Percentiles rank a stretch among this genome's conserved stretches.
phyloP scores from a whole-genome alignment of 495 filamentous ascomycete genomes.

The Neohortaea acidophila region DNA sequence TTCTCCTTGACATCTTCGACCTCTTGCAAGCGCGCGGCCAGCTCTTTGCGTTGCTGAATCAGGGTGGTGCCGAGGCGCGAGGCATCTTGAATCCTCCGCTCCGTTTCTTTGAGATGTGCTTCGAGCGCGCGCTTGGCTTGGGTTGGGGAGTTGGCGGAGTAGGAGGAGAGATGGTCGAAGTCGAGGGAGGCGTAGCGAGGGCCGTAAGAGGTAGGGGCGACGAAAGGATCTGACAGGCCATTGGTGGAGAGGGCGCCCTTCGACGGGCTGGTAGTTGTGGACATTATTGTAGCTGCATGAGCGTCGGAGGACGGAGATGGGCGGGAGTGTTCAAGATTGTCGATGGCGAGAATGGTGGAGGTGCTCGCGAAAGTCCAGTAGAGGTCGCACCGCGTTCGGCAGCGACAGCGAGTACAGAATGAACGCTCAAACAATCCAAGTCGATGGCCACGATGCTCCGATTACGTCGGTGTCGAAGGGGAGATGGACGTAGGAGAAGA shows the following conservation, averaged over 20 bases:
- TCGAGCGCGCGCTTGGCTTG: constrained; percentile 80
- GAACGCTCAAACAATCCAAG: too few species aligned
- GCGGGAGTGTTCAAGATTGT: too few species aligned
- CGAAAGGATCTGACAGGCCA: constrained; percentile 23
- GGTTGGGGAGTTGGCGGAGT: constrained; percentile 58
- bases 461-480: too few species aligned
- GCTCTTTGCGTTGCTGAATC: constrained; percentile 65
- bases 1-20: constrained; percentile 41
- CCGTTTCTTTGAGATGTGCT: constrained; percentile 80
- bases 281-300: constrained; percentile 17
- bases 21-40: constrained; percentile 55
- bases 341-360: too few species aligned
- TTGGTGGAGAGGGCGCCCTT: constrained; percentile 22
- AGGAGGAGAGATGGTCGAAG: constrained; percentile 60
- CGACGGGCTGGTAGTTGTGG: constrained; percentile 23
- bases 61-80: constrained; percentile 74
- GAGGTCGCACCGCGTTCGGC: too few species aligned
- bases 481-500: too few species aligned
- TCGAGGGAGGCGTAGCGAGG: constrained; percentile 70
- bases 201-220: constrained; percentile 24
- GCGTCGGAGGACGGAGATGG: not conserved
- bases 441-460: too few species aligned
- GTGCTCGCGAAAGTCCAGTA: not conserved
- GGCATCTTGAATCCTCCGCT: constrained; percentile 78
- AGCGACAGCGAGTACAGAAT: too few species aligned